Base-by-base conservation (phyloP, 768 basidiomycete genomes). In the Brasilioporus rufonigricans region DNA sequence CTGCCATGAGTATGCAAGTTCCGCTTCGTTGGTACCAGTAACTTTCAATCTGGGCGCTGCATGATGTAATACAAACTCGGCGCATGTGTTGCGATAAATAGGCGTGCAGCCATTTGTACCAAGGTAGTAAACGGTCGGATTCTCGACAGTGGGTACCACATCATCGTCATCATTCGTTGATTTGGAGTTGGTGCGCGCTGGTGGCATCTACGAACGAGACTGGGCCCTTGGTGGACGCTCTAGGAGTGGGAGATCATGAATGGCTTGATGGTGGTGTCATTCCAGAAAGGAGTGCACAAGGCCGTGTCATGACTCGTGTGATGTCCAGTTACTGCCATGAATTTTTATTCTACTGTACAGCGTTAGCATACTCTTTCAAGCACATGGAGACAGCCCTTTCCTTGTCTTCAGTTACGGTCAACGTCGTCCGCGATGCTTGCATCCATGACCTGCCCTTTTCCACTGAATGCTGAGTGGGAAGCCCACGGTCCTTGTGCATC, bases 151-250 rank as follows among this genome's bases (percentile, higher is more conserved):
- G n/a, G n/a, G n/a, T n/a, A n/a, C n/a, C n/a, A n/a, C n/a, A 12
- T 35, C 11, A 12, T 5, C 13, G 31, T 12, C n/a, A n/a, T n/a
- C n/a, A n/a, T n/a, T n/a, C n/a, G n/a, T n/a, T n/a, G n/a, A n/a
- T n/a, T n/a, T n/a, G n/a, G n/a, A n/a, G n/a, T n/a, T n/a, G n/a
- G n/a, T n/a, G n/a, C n/a, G n/a, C n/a, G n/a, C n/a, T n/a, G n/a
- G n/a, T n/a, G n/a, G n/a, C 31, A 12, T 14, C 78, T 24, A 69
- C 82, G 33, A 61, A 77, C 33, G 73, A 80, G 48, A 71, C 81
- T 4, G 61, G 0, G 54, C 61, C 16, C 66, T 89, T 41, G 62
- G 65, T 29, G 88, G 41, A 83, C 86, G 69, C 81, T 79, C 74
- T 81, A 78, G 62, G 68, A 68, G 19, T 70, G 75, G n/a, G 75